Evolutionary conservation across 495 filamentous ascomycete species (phyloP).

Genomic region (Neurospora hispaniola): DNA sequence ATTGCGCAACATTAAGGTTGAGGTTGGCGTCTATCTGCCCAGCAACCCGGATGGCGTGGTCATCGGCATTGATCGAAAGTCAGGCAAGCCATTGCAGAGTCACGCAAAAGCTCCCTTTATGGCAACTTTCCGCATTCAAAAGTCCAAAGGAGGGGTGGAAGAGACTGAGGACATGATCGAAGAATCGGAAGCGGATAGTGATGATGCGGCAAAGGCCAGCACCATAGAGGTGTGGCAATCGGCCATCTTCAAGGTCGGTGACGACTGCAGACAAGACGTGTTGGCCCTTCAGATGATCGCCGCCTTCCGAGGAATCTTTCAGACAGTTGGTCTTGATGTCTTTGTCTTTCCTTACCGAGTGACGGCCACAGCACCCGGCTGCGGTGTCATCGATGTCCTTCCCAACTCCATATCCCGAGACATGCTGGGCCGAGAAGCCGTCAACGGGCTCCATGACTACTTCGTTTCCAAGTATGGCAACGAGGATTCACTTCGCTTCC

Average conservation of each 20-base stretch:
- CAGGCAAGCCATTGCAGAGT: conserved; percentile 90
- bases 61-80: conserved; percentile 94
- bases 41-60: conserved; percentile 96
- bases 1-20: conserved; percentile 88
- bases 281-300: conserved; percentile 96
- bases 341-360: conserved; percentile 97
- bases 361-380: conserved; percentile 95
- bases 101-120: conserved; percentile 98
- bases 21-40: conserved; percentile 92
- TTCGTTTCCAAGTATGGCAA: conserved; percentile 95
- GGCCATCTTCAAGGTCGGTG: conserved; percentile 98
- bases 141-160: conserved; percentile 46
- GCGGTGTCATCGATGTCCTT: conserved; percentile 94
- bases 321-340: conserved; percentile 85
- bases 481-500: conserved; percentile 86
- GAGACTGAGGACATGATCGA: conserved; percentile 36
- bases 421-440: conserved; percentile 95
- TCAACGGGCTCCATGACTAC: conserved; percentile 96
- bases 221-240: conserved; percentile 95
- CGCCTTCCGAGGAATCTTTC: conserved; percentile 92
- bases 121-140: conserved; percentile 95
- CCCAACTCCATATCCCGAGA: conserved; percentile 97
- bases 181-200: conserved; percentile 25
- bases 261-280: conserved; percentile 96
- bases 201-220: conserved; percentile 24